Evolutionary conservation across 2,329 filamentous ascomycete species (phyloP).

Genomic region (Xylariales sp.): DNA sequence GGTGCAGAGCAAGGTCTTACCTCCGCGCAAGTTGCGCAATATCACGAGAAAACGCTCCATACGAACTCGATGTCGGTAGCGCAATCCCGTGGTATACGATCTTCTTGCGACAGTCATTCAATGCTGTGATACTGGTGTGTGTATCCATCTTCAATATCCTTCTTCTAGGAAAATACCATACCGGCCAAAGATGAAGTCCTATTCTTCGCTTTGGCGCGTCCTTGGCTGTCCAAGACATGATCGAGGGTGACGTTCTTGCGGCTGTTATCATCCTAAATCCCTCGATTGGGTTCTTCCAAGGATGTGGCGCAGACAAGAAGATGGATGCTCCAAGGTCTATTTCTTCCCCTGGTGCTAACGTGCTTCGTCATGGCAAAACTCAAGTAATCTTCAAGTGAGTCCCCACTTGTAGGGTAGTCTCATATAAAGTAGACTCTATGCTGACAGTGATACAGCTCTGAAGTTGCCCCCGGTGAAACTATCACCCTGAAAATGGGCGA

Average conservation of each 20-base stretch:
- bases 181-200: slow-evolving; percentile 52
- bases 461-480: slow-evolving; percentile 69
- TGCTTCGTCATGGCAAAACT: slow-evolving; percentile 55
- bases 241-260: slow-evolving; percentile 63
- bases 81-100: slow-evolving; percentile 69
- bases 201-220: slow-evolving; percentile 69
- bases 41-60: slow-evolving; percentile 59
- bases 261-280: slow-evolving; percentile 67
- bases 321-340: slow-evolving; percentile 60
- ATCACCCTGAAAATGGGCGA: slow-evolving; percentile 65
- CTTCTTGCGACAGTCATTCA: slow-evolving; percentile 66
- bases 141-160: background rate
- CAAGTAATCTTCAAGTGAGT: slow-evolving; percentile 54
- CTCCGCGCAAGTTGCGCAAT: slow-evolving; percentile 51
- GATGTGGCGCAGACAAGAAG: slow-evolving; percentile 61
- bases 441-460: slow-evolving; percentile 36
- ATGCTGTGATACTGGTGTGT: slow-evolving; percentile 70
- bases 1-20: slow-evolving; percentile 64
- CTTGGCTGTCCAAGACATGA: slow-evolving; percentile 62
- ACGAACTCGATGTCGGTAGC: slow-evolving; percentile 66
- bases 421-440: too few relatives aligned
- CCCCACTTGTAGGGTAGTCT: too few relatives aligned
- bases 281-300: slow-evolving; percentile 62
- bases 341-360: slow-evolving; percentile 58
- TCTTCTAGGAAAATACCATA: background rate